Conservation (phyloP, 345 rosid species). For the Laguncularia racemosa region DNA sequence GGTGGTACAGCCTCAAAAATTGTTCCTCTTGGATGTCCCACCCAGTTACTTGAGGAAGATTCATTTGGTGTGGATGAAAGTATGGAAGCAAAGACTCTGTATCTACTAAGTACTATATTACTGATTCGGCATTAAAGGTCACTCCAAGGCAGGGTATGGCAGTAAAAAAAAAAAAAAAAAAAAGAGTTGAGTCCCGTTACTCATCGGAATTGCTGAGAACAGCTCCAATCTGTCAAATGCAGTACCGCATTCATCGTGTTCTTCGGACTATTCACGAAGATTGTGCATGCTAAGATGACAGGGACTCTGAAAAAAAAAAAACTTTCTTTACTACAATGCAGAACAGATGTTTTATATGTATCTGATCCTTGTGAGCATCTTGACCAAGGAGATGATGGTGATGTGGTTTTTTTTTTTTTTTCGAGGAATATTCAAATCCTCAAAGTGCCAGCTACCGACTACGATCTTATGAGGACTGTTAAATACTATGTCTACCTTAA, state of each 20-base stretch:
- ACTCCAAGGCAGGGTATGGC: conserved; percentile 31
- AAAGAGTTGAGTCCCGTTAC: conserved; percentile 34
- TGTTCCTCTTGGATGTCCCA: conserved; percentile 42
- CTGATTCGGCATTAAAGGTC: conserved; percentile 31
- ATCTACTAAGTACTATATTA: conserved; percentile 37
- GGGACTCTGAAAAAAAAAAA: too few species aligned
- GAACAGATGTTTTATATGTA: conserved; percentile 77
- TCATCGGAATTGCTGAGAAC: conserved; percentile 28
- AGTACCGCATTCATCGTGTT: too few species aligned
- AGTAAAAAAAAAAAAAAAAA: too few species aligned
- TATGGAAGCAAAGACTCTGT: conserved; percentile 33
- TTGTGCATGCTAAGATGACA: conserved; percentile 5
- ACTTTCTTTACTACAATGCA: conserved; percentile 85
- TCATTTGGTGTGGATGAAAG: conserved; percentile 28
- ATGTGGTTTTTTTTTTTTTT: conserved; percentile 91
- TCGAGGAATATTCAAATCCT: conserved; percentile 95
- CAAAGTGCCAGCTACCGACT: conserved; percentile 87
- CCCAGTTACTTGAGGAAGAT: conserved; percentile 36
- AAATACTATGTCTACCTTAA: conserved; percentile 91
- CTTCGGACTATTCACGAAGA: too few species aligned
- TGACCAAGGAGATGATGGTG: conserved; percentile 96
- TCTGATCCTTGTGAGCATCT: conserved; percentile 99
- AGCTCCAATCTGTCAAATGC: too few species aligned
- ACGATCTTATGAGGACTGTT: conserved; percentile 87
- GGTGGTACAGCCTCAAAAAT: conserved; percentile 34